Percentiles rank a stretch among this genome's conserved stretches.
Conservation (phyloP, 495 filamentous ascomycete genomes). For the Penicillium samsonianum region DNA sequence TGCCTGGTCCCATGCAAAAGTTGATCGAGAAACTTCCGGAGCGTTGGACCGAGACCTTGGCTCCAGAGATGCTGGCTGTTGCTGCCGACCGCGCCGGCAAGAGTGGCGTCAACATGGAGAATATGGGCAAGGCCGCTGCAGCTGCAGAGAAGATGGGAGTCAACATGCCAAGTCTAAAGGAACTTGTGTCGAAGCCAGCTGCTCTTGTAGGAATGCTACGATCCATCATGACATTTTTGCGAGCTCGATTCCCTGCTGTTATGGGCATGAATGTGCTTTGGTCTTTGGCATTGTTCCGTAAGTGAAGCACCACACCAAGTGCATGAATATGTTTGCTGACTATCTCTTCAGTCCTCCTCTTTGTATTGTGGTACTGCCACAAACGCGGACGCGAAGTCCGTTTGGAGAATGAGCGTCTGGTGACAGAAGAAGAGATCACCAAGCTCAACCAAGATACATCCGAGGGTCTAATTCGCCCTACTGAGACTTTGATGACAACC, state of each 20-base stretch:
- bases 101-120: conserved; percentile 62
- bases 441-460: conserved; percentile 42
- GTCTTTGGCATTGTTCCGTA: conserved; percentile 81
- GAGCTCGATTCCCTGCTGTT: conserved; percentile 80
- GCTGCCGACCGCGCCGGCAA: conserved; percentile 68
- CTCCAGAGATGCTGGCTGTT: conserved; percentile 76
- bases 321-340: neutral
- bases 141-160: conserved; percentile 54
- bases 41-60: conserved; percentile 71
- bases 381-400: conserved; percentile 86
- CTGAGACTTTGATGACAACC: conserved; percentile 47
- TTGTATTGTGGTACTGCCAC: conserved; percentile 96
- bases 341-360: conserved; percentile 67
- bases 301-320: conserved; percentile 31
- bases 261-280: conserved; percentile 82
- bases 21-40: conserved; percentile 82
- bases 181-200: conserved; percentile 83
- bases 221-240: conserved; percentile 81
- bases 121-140: conserved; percentile 49
- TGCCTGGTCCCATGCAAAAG: conserved; percentile 83
- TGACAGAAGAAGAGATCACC: conserved; percentile 51
- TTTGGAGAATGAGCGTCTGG: conserved; percentile 66
- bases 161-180: conserved; percentile 65
- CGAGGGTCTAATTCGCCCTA: conserved; percentile 38
- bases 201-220: conserved; percentile 78